Evolutionary conservation across 2,329 filamentous ascomycete species (phyloP).

Genomic region (Aspergillus sp.): DNA sequence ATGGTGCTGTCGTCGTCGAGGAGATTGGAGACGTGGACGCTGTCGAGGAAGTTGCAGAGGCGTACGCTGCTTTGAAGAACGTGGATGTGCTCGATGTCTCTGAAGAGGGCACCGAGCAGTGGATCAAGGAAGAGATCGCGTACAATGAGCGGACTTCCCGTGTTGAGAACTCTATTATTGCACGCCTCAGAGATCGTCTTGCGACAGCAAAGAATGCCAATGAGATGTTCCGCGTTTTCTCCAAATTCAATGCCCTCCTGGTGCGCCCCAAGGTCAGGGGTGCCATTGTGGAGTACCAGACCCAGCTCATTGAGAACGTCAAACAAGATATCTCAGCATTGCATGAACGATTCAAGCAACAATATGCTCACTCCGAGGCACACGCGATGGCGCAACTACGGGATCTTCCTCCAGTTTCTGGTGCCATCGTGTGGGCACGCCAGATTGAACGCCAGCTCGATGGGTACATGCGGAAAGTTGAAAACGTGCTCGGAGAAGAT

Average conservation of each 20-base stretch:
- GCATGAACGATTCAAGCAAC: constrained; percentile 97
- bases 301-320: constrained; percentile 95
- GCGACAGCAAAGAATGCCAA: constrained; percentile 96
- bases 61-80: constrained; percentile 90
- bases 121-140: constrained; percentile 89
- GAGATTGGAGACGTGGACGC: constrained; percentile 97
- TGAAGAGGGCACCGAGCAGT: constrained; percentile 81
- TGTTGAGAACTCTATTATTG: constrained; percentile 99
- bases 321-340: constrained; percentile 91
- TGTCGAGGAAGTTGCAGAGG: constrained; percentile 91
- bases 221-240: constrained; percentile 99
- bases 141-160: constrained; percentile 97
- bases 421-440: constrained; percentile 94
- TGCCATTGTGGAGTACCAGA: constrained; percentile 96
- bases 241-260: constrained; percentile 98
- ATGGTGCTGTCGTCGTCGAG: constrained; percentile 73
- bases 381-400: constrained; percentile 97
- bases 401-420: constrained; percentile 91
- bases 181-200: constrained; percentile 83
- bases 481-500: constrained; percentile 90
- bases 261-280: constrained; percentile 98
- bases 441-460: constrained; percentile 96
- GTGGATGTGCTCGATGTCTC: constrained; percentile 94
- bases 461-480: constrained; percentile 98
- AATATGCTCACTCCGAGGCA: constrained; percentile 96